phyloP scores from a whole-genome alignment of 208 protist genomes.

The Trypanosoma brucei region DNA sequence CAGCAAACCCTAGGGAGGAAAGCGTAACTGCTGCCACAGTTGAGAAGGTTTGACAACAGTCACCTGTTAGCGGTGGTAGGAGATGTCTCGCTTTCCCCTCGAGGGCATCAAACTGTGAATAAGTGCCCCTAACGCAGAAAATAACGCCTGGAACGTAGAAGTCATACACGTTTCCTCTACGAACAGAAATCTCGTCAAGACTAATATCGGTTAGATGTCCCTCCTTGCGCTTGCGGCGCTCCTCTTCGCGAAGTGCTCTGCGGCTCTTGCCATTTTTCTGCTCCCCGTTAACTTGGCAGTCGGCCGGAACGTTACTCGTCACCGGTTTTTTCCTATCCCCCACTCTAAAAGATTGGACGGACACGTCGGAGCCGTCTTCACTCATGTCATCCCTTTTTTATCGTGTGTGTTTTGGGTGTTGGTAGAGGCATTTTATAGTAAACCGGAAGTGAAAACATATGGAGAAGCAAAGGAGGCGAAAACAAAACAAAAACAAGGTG shows the following conservation, averaged over 20 bases:
- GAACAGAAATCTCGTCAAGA: conserved; percentile 51
- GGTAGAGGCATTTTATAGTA: background rate
- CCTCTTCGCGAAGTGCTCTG: conserved; percentile 35
- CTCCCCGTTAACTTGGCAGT: too few species aligned
- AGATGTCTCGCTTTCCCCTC: conserved; percentile 37
- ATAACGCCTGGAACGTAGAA: conserved; percentile 51
- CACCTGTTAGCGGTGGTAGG: conserved; percentile 67
- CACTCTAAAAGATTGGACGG: conserved; percentile 11
- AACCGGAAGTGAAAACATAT: too few species aligned
- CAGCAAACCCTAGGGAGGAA: conserved; percentile 69
- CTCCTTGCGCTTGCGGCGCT: conserved; percentile 48
- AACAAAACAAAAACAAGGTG: too few species aligned
- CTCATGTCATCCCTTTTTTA: background rate
- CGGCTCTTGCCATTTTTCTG: conserved; percentile 6
- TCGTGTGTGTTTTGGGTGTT: background rate
- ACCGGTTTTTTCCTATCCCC: conserved; percentile 1
- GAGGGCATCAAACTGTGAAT: conserved; percentile 80
- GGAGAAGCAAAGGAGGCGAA: too few species aligned
- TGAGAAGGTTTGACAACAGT: conserved; percentile 88
- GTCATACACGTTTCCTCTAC: conserved; percentile 29
- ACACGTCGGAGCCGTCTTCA: conserved; percentile 15
- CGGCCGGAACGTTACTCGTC: background rate
- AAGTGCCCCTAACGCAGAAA: conserved; percentile 58
- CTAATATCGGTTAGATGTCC: conserved; percentile 62
- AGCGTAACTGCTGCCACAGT: conserved; percentile 69